These are phyloP conservation scores for Verbascum thapsus DNA, from an alignment of 257 asterid genomes.

Conservation along the genomic window DNA sequence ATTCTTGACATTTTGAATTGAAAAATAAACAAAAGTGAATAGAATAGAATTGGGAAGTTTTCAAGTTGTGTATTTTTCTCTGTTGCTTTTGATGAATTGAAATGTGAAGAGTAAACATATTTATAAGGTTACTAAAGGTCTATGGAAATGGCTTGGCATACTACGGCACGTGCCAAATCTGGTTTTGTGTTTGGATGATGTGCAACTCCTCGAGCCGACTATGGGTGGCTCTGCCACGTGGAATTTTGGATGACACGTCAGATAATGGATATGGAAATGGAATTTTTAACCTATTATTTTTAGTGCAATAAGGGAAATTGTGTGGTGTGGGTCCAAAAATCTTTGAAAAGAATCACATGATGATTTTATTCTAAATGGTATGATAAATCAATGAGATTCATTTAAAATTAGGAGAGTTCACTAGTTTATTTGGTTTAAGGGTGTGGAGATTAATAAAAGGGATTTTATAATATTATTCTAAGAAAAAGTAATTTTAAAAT, in stretches of 20 bases:
- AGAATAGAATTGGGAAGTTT: not conserved
- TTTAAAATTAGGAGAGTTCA: not conserved
- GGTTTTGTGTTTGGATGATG: slow-evolving; percentile 14
- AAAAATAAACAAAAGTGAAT: not conserved
- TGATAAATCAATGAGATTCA: not conserved
- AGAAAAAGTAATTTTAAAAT: too few relatives aligned
- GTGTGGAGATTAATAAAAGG: too few relatives aligned
- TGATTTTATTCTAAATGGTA: slow-evolving; percentile 20
- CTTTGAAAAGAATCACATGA: slow-evolving; percentile 16
- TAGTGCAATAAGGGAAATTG: slow-evolving; percentile 13
- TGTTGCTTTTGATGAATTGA: slow-evolving; percentile 6
- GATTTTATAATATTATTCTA: too few relatives aligned
- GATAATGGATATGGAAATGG: slow-evolving; percentile 6
- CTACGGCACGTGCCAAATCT: slow-evolving; percentile 28
- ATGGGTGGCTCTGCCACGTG: slow-evolving; percentile 34
- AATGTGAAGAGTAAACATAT: not conserved
- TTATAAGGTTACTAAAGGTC: slow-evolving; percentile 8
- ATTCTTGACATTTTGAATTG: slow-evolving; percentile 9
- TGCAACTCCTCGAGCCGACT: not conserved
- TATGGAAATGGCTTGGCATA: slow-evolving; percentile 9
- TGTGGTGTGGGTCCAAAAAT: slow-evolving; percentile 11
- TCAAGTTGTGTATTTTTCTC: not conserved
- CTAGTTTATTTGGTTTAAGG: not conserved
- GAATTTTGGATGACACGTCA: slow-evolving; percentile 24
- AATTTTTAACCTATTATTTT: not conserved